Base-by-base conservation (phyloP, 2,329 filamentous ascomycete species). In the Talaromyces sp. region DNA sequence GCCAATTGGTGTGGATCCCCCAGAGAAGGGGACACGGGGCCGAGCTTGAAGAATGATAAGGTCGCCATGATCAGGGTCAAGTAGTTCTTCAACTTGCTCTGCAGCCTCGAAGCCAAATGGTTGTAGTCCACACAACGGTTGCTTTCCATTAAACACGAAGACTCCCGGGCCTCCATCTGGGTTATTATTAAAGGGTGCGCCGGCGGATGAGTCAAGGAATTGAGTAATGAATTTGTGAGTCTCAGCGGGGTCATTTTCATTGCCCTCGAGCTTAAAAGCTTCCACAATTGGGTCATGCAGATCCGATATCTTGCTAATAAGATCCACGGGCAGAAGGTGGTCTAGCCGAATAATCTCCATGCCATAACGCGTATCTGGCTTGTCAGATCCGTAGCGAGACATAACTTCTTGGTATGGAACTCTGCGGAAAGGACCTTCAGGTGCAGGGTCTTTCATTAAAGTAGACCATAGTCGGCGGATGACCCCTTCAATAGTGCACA, bases 31-130 rank as follows among this genome's bases (percentile, higher is more conserved):
- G 9, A 72, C 80, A 43, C 85, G 79, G 47, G 83, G 77, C 2
- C 93, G 87, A 0, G 91, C 91, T 74, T 96, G 91, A 22, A 96
- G 77, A 37, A 97, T 74, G 37, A 97, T 77, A 1, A 97, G 74
- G 56, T 96, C 91, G 36, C 92, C 92, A 45, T 89, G 81, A 50
- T 87, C 77, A 1, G 85, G 77, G 0, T 77, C 65, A 0, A 86
- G 70, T 4, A 75, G 65, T 27, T 81, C 75, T 49, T 85, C 82
- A 4, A 84, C 63, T 20, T 80, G 77, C 60, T 86, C 82, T 0
- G 85, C 80, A 14, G 83, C 86, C 66, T 90, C 85, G 62, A 89
- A 88, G 6, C 91, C 91, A 35, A 96, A 84, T 0, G 88, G 83
- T 2, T 89, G 86, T 1, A 97, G 82, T 0, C 93, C 92, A 43